Evolutionary conservation across 768 basidiomycete genomes (phyloP).

Genomic region (Crepidotus variabilis): DNA sequence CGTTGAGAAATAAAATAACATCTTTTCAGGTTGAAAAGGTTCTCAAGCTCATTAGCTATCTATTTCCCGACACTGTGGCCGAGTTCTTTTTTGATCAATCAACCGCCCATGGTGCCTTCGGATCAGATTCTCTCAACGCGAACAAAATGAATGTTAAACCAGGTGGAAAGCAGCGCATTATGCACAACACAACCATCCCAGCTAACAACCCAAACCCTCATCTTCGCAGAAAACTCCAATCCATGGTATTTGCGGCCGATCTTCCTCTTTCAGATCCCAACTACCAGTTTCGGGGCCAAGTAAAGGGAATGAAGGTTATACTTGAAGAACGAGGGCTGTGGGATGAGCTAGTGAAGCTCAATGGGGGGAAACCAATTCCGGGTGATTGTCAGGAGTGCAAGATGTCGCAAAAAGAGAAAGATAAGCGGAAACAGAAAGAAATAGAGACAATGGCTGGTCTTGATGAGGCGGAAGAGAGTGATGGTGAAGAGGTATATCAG

Average conservation of each 20-base stretch:
- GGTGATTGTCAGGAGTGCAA: background rate
- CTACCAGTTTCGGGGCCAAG: background rate
- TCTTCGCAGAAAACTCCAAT: background rate
- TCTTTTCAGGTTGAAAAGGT: slow-evolving; percentile 21
- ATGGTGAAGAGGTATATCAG: background rate
- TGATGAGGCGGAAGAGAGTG: background rate
- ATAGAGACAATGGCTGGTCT: background rate
- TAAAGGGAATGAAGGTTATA: slow-evolving; percentile 2
- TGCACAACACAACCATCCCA: background rate
- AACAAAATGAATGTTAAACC: slow-evolving; percentile 1
- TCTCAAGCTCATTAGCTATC: slow-evolving; percentile 26
- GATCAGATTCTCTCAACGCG: slow-evolving; percentile 24
- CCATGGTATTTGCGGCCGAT: background rate
- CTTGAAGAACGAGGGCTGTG: slow-evolving; percentile 1
- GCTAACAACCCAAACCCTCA: background rate
- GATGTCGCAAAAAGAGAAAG: background rate
- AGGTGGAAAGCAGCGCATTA: slow-evolving; percentile 2
- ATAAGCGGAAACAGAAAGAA: background rate
- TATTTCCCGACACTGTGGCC: slow-evolving; percentile 20
- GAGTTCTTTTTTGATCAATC: slow-evolving; percentile 33
- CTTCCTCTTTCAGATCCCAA: background rate
- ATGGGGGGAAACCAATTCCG: background rate
- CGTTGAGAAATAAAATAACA: background rate
- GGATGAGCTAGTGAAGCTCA: background rate
- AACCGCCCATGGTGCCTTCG: slow-evolving; percentile 26